These are phyloP conservation scores for Pyricularia grisea DNA, from an alignment of 2,329 filamentous ascomycete genomes.

Conservation along the genomic window DNA sequence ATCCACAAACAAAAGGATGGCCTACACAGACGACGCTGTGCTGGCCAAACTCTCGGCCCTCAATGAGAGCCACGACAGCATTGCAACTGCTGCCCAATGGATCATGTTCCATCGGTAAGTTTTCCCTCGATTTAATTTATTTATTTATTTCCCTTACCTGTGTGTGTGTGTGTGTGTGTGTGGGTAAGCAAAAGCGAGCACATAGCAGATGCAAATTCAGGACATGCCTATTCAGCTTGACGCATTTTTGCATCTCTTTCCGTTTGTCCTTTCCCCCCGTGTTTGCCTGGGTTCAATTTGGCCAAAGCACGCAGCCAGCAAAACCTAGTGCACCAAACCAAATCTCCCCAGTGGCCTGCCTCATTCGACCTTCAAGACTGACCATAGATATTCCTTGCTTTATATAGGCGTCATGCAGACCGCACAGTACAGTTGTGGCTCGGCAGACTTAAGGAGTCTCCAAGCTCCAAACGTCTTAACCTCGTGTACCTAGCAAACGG, in stretches of 20 bases:
- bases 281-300: not conserved
- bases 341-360: not conserved
- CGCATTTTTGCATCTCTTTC: not conserved
- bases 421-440: conserved; percentile 89
- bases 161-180: too few relatives aligned
- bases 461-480: conserved; percentile 77
- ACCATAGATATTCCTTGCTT: conserved; percentile 12
- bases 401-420: conserved; percentile 73
- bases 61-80: conserved; percentile 96
- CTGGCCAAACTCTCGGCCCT: conserved; percentile 89
- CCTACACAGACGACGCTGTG: conserved; percentile 92
- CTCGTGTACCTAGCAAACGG: conserved; percentile 93
- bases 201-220: not conserved
- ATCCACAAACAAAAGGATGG: conserved; percentile 47
- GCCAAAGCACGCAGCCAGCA: conserved; percentile 6
- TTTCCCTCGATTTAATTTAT: not conserved
- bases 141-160: not conserved
- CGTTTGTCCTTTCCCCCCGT: not conserved
- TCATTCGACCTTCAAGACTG: conserved; percentile 13
- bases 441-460: conserved; percentile 78
- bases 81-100: conserved; percentile 95
- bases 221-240: not conserved
- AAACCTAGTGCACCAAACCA: not conserved
- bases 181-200: not conserved
- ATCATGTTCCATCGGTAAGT: conserved; percentile 92